A percentile compares a stretch with the other conserved stretches of the same genome.
Evolutionary conservation across 2,329 filamentous ascomycete species (phyloP).

Genomic region (Teratosphaeria gauchensis): DNA sequence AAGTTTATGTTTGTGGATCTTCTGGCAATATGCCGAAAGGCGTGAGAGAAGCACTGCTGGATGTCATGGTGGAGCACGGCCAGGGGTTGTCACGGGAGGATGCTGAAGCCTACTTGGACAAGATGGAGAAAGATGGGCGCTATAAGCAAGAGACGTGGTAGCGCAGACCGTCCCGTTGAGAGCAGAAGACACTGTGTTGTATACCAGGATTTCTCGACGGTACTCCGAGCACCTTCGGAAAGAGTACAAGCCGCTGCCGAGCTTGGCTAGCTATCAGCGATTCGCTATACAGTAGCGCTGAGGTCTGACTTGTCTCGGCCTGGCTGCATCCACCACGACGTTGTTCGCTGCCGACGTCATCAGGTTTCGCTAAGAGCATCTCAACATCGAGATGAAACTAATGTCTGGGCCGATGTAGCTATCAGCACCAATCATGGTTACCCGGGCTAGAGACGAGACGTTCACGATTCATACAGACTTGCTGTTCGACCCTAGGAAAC

Average conservation of each 20-base stretch:
- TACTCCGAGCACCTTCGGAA: background rate
- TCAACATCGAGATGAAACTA: background rate
- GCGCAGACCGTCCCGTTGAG: background rate
- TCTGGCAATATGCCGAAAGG: conserved; percentile 64
- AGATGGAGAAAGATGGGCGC: conserved; percentile 51
- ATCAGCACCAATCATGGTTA: background rate
- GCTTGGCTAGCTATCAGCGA: background rate
- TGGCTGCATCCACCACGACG: too few species aligned
- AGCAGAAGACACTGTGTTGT: background rate
- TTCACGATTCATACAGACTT: conserved; percentile 35
- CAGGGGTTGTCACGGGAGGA: conserved; percentile 33
- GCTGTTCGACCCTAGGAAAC: conserved; percentile 39
- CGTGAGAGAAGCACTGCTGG: conserved; percentile 56
- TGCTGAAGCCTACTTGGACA: conserved; percentile 47
- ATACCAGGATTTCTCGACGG: background rate
- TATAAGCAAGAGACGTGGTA: conserved; percentile 66
- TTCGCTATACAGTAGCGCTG: background rate
- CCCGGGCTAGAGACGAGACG: background rate
- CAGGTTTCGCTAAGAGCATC: background rate
- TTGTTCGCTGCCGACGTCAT: background rate
- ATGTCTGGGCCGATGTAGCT: too few species aligned
- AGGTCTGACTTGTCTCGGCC: background rate
- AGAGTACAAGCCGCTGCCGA: background rate
- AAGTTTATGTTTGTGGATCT: conserved; percentile 50
- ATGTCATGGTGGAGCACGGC: conserved; percentile 41